Evolutionary conservation across 169 alveolate genomes (phyloP).

Genomic region (Perkinsus olseni): DNA sequence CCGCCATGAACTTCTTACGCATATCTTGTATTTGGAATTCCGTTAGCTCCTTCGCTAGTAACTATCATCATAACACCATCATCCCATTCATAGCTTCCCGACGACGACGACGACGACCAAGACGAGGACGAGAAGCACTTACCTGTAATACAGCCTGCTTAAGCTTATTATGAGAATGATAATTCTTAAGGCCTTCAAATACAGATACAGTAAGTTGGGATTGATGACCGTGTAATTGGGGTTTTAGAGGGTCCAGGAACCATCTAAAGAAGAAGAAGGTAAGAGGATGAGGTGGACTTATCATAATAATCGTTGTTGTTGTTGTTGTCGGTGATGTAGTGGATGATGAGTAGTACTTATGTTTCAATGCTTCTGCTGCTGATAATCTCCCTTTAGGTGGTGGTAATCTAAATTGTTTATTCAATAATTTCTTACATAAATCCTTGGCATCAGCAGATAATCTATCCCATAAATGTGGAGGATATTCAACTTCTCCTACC

Average conservation of each 20-base stretch:
- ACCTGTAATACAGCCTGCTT: neutral
- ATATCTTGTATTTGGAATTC: neutral
- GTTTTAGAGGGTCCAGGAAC: neutral
- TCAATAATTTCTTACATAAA: neutral
- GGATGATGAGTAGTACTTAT: neutral
- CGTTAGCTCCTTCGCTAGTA: neutral
- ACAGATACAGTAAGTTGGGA: neutral
- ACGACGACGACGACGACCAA: too few species aligned
- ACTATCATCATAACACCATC: neutral
- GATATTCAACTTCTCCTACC: neutral
- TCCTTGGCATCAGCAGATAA: neutral
- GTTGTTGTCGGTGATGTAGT: neutral
- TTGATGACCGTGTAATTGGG: neutral
- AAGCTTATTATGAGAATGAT: neutral
- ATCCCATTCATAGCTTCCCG: too few species aligned
- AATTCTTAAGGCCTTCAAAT: neutral
- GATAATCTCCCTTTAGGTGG: neutral
- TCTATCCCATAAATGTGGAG: neutral
- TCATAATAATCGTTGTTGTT: too few species aligned
- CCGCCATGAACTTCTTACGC: neutral
- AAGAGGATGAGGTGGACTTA: too few species aligned
- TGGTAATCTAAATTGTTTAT: neutral
- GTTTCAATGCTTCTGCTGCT: neutral
- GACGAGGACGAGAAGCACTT: too few species aligned
- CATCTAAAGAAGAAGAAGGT: too few species aligned